These are phyloP conservation scores for Epichloe elymi DNA, from an alignment of 2,329 filamentous ascomycete species.

Conservation along the genomic window DNA sequence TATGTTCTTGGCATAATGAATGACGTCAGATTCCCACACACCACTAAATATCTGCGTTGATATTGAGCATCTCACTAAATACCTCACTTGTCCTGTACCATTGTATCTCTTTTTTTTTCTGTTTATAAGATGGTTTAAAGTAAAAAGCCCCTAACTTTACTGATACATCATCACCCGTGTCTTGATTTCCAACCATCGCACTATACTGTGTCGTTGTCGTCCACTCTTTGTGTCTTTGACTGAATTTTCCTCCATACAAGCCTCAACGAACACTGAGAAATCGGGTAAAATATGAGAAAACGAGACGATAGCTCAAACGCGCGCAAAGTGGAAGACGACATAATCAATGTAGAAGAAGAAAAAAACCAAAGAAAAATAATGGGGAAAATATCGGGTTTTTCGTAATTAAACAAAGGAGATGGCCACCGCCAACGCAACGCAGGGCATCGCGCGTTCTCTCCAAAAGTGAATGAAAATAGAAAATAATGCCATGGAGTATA, in stretches of 20 bases:
- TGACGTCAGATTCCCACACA: not conserved
- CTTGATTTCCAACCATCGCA: not conserved
- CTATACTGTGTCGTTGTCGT: not conserved
- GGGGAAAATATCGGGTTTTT: slow-evolving; percentile 19
- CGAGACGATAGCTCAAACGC: not conserved
- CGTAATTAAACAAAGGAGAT: slow-evolving; percentile 42
- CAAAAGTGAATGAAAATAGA: not conserved
- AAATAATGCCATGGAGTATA: slow-evolving; percentile 16
- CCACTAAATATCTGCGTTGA: not conserved
- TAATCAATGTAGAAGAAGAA: not conserved
- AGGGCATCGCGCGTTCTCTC: slow-evolving; percentile 8
- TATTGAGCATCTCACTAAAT: not conserved
- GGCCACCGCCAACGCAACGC: slow-evolving; percentile 25
- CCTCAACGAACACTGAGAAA: slow-evolving; percentile 3
- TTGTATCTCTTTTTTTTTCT: too few relatives aligned
- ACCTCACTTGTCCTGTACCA: too few relatives aligned
- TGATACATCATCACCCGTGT: not conserved
- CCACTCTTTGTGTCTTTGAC: not conserved
- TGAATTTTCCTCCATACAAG: not conserved
- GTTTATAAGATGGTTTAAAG: too few relatives aligned
- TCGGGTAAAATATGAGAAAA: not conserved
- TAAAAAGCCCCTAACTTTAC: not conserved
- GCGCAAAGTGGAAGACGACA: not conserved
- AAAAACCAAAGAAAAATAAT: not conserved
- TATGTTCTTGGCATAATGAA: not conserved